These are phyloP conservation scores for Leavenworthia alabamica DNA, from an alignment of 345 rosid species.

Conservation along the genomic window DNA sequence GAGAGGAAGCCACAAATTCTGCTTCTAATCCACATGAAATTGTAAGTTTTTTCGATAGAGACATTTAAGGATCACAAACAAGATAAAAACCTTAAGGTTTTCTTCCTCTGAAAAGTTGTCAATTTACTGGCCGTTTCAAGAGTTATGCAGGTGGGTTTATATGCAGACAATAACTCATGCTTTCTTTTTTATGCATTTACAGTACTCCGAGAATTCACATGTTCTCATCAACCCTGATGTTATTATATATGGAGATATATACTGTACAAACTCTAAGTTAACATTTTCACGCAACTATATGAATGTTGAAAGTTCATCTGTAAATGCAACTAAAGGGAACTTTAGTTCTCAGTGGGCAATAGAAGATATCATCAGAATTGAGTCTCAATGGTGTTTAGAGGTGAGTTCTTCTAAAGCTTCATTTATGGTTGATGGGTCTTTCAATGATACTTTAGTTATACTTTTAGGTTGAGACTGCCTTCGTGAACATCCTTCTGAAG, in stretches of 20 bases:
- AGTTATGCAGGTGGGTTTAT: neutral
- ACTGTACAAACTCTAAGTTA: conserved; percentile 41
- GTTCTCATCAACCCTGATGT: conserved; percentile 51
- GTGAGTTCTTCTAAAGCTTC: conserved; percentile 34
- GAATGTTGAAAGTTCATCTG: conserved; percentile 45
- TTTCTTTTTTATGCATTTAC: conserved; percentile 25
- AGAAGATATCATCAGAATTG: conserved; percentile 45
- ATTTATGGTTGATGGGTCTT: neutral
- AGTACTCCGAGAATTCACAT: conserved; percentile 35
- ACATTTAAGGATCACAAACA: neutral
- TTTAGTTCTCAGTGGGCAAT: conserved; percentile 43
- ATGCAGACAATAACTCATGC: neutral
- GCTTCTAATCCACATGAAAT: neutral
- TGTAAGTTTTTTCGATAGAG: conserved; percentile 21
- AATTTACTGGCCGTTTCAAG: conserved; percentile 7
- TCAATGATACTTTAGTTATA: conserved; percentile 7
- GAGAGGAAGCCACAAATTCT: conserved; percentile 21
- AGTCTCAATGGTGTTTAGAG: conserved; percentile 44
- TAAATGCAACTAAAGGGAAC: conserved; percentile 31
- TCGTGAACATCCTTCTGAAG: conserved; percentile 35
- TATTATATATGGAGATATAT: conserved; percentile 36
- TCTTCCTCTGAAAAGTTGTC: neutral
- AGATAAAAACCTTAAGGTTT: neutral
- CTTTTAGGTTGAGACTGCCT: conserved; percentile 61
- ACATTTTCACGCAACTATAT: conserved; percentile 42